Conservation (phyloP, 371 early-diverging fungal genomes). For the Apophysomyces trapeziformis region DNA sequence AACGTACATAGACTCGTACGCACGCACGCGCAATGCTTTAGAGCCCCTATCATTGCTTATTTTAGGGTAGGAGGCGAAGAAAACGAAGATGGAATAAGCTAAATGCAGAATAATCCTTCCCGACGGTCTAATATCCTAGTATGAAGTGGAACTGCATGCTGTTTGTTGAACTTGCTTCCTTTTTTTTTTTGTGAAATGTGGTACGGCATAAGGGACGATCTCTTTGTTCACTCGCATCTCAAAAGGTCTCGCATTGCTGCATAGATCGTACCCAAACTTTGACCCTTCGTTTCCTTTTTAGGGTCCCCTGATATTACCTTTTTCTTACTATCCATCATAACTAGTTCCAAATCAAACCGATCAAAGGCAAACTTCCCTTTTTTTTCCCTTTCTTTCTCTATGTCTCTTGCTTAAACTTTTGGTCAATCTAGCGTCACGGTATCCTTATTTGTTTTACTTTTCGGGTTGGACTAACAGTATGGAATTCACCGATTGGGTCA, state of each 20-base stretch:
- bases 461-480: neutral
- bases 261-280: neutral
- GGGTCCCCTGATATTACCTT: slow-evolving; percentile 8
- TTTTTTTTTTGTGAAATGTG: neutral
- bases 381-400: neutral
- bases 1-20: too few relatives aligned
- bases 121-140: neutral
- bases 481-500: slow-evolving; percentile 2
- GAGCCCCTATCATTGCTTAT: slow-evolving; percentile 6
- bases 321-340: neutral
- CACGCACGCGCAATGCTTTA: too few relatives aligned
- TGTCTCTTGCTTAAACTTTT: neutral
- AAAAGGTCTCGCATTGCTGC: neutral
- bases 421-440: neutral
- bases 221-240: neutral
- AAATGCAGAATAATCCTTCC: neutral
- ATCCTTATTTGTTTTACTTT: slow-evolving; percentile 1
- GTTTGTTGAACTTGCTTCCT: neutral
- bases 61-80: neutral
- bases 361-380: neutral
- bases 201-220: slow-evolving; percentile 3
- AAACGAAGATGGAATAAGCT: too few relatives aligned
- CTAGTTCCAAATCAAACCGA: slow-evolving; percentile 5
- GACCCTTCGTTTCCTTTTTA: neutral
- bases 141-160: neutral